Evolutionary conservation across 2,329 filamentous ascomycete species (phyloP), one percentile per base, ranked within the genome.

Genomic region (Sordariomycetes sp.): DNA sequence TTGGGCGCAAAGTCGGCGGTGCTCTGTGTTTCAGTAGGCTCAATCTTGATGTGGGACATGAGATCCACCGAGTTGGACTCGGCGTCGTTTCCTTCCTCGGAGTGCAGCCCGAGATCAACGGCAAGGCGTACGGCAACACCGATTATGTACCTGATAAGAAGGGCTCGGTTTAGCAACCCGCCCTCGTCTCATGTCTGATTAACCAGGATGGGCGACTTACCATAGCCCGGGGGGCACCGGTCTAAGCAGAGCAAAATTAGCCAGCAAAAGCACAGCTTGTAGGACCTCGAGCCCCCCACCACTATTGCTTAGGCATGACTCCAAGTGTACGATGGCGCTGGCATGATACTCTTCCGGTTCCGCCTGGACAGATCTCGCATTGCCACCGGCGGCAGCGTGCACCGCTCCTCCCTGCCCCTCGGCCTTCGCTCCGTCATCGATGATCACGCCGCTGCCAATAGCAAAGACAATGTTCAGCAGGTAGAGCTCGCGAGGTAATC

Each of bases 281-380:
- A 97, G 76, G 67, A 97, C 92, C 69, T 97, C 92, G 46, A 97
- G 72, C 0, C 90, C 91, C n/a, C 88, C 89, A n/a, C 89, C 89
- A 63, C 89, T 90, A 32, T 87, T 87, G 57, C 88, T 88, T 18
- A 97, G 77, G 66, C 94, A 96, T 8, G 87, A 85, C 68, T 97
- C 93, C 7, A 97, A 78, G 68, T 97, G 90, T 20, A 95, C 83
- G 63, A 97, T 95, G 18, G 93, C 93, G 58, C 91, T 94, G 1
- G 94, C 92, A 70, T 97, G 93, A 69, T 97, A 97, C 70, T 96
- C 91, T 69, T 97, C 94, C 1, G 93, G 92, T 69, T 95, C 90
- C 62, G 85, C 74, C 76, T 83, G 77, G 62, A 74, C 74, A 35
- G 69, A 69, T 37, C 68, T 67, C 28, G 50, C 37, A 18, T 32